Evolutionary conservation across 345 rosid genomes (phyloP).

Genomic region (Acer yangbiense): DNA sequence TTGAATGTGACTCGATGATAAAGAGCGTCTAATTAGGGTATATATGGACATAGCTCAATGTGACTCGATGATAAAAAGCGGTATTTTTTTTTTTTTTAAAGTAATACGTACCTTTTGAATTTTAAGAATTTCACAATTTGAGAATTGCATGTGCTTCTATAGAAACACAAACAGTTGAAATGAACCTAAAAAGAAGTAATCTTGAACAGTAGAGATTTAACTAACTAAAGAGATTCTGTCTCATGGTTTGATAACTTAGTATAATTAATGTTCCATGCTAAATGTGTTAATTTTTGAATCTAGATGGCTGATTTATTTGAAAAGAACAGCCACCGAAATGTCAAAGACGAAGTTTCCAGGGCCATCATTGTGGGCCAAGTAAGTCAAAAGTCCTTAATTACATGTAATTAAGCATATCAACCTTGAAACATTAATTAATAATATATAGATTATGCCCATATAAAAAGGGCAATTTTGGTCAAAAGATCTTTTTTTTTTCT

Average conservation of each 20-base stretch:
- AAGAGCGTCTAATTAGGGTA: too few relatives aligned
- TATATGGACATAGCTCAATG: too few relatives aligned
- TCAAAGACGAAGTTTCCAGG: slow-evolving; percentile 26
- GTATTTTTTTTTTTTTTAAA: too few relatives aligned
- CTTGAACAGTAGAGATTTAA: neutral
- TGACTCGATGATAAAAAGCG: too few relatives aligned
- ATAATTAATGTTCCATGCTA: neutral
- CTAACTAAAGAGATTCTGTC: neutral
- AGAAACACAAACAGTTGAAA: neutral
- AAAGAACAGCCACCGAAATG: slow-evolving; percentile 24
- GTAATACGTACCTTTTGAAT: slow-evolving; percentile 1
- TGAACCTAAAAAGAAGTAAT: too few relatives aligned
- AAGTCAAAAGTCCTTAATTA: slow-evolving; percentile 9
- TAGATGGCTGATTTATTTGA: slow-evolving; percentile 41
- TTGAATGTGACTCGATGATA: too few relatives aligned
- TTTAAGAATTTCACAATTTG: slow-evolving; percentile 10
- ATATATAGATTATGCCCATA: neutral
- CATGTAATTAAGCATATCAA: neutral
- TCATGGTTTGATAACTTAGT: neutral
- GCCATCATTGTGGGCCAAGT: slow-evolving; percentile 28
- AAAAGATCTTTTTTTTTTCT: neutral
- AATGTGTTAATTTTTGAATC: neutral
- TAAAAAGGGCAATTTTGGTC: neutral
- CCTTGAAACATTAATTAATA: neutral
- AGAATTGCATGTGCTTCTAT: neutral